These are phyloP conservation scores for Camellia granthamiana DNA, from an alignment of 148 eudicot genomes.

Conservation along the genomic window DNA sequence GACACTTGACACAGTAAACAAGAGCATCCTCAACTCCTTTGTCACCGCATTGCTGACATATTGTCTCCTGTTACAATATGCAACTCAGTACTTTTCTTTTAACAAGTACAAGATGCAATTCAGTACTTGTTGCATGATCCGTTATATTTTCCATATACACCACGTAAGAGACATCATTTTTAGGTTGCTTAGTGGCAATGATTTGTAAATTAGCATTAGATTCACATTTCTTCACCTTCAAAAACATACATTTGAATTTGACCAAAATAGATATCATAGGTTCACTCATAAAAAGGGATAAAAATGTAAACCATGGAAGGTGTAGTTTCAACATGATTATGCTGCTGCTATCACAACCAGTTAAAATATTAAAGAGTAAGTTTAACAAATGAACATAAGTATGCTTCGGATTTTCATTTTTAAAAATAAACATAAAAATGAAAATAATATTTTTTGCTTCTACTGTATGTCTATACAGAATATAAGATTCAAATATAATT, in stretches of 20 bases:
- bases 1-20: constrained; percentile 56
- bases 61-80: constrained; percentile 32
- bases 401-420: neutral
- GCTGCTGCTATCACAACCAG: neutral
- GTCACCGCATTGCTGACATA: constrained; percentile 63
- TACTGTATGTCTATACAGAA: neutral
- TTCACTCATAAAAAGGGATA: neutral
- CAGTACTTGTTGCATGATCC: neutral
- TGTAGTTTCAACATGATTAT: neutral
- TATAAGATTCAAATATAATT: neutral
- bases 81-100: neutral
- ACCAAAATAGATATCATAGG: neutral
- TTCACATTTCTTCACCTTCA: constrained; percentile 1
- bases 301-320: neutral
- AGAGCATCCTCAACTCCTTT: constrained; percentile 43
- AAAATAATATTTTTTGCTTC: neutral
- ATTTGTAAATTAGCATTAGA: neutral
- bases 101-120: constrained; percentile 1
- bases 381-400: neutral
- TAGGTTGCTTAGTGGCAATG: neutral
- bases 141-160: neutral
- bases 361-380: neutral
- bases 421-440: neutral
- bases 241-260: neutral
- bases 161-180: neutral